A percentile compares a stretch with the other conserved stretches of the same genome.
Evolutionary conservation across 208 protist genomes (phyloP).

Genomic region (Blastocrithidia nonstop): DNA sequence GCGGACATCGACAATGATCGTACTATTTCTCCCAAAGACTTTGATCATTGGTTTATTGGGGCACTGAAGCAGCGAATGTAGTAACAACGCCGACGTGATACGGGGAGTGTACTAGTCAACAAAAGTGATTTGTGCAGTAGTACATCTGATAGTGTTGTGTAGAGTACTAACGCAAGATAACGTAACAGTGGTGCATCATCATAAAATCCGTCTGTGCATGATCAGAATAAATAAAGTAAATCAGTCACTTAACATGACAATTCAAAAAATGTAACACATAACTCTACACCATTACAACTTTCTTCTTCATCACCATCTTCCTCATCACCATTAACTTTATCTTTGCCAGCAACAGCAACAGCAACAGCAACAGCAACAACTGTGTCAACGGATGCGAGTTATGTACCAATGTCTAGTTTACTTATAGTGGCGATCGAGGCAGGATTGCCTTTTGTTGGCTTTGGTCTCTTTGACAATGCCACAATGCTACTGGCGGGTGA

Average conservation of each 20-base stretch:
- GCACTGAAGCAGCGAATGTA: slow-evolving; percentile 32
- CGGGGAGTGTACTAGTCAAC: too few species aligned
- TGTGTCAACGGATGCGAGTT: slow-evolving; percentile 2
- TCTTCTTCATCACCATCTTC: too few species aligned
- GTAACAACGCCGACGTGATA: slow-evolving; percentile 1
- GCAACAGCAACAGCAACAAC: slow-evolving; percentile 2
- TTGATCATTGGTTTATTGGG: slow-evolving; percentile 81
- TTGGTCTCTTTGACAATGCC: slow-evolving; percentile 85
- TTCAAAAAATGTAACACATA: too few species aligned
- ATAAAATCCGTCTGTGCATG: too few species aligned
- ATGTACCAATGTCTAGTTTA: slow-evolving; percentile 34
- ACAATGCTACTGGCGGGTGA: slow-evolving; percentile 84
- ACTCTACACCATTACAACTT: too few species aligned
- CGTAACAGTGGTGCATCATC: too few species aligned
- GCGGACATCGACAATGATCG: slow-evolving; percentile 73
- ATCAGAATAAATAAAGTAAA: too few species aligned
- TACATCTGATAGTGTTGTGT: too few species aligned
- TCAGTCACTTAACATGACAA: too few species aligned
- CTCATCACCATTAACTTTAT: too few species aligned
- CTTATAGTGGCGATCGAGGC: slow-evolving; percentile 62
- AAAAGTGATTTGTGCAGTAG: too few species aligned
- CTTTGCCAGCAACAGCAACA: background rate
- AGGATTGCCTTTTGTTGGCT: slow-evolving; percentile 82
- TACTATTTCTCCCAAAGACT: slow-evolving; percentile 76
- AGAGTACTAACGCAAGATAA: too few species aligned